Conservation (phyloP, 306 rosid genomes). For the Prunus mume region DNA sequence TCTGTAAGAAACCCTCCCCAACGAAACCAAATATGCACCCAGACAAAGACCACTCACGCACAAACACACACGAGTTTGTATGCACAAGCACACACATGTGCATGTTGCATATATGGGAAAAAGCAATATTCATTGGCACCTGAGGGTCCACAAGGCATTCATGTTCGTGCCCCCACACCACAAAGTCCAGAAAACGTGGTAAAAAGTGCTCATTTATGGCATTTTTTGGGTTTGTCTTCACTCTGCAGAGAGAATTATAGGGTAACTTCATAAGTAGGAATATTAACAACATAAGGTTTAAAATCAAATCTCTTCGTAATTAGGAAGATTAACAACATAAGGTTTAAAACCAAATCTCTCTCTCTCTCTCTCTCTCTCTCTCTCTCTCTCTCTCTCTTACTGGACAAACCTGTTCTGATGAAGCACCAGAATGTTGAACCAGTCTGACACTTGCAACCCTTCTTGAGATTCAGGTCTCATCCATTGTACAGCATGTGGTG, state of each 20-base stretch:
- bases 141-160: constrained; percentile 96
- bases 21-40: background rate
- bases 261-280: constrained; percentile 1
- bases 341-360: too few species aligned
- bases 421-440: constrained; percentile 97
- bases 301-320: background rate
- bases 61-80: background rate
- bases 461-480: constrained; percentile 96
- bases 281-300: background rate
- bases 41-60: background rate
- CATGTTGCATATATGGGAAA: background rate
- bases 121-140: constrained; percentile 35
- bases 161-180: constrained; percentile 99
- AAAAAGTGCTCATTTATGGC: constrained; percentile 96
- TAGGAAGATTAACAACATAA: too few species aligned
- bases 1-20: constrained; percentile 7
- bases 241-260: constrained; percentile 51
- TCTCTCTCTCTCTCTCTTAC: too few species aligned
- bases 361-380: too few species aligned
- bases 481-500: constrained; percentile 99
- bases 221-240: constrained; percentile 95
- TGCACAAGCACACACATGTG: background rate
- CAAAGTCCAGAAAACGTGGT: constrained; percentile 92
- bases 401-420: constrained; percentile 87
- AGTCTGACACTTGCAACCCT: constrained; percentile 77